Base-by-base conservation (phyloP, 495 filamentous ascomycete species). In the Neurospora sp. region DNA sequence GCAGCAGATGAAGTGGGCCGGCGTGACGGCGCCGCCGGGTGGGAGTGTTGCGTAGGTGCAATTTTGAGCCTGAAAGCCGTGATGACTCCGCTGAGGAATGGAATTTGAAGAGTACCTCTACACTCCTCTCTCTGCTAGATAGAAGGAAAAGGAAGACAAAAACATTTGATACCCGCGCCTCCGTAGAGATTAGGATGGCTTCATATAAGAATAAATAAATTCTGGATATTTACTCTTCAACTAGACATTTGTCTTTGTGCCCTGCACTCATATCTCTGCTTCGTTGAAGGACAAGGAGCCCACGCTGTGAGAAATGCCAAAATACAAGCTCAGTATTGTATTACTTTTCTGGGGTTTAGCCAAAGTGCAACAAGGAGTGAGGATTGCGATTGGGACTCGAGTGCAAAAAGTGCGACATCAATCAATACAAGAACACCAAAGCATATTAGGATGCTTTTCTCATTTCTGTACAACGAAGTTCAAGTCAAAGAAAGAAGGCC, bases 1-100 rank as follows among this genome's bases (percentile, higher is more conserved):
- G 75, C 74, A 74, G 6, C 75, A 78, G 48, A 78, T 77, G 0
- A 84, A 81, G 75, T 74, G 79, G 74, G 31, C 71, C 12, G 53
- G 53, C 2, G 8, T 61, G 1, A 16, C 53, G 22, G 53, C 53
- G 53, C 53, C 53, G 12, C 53, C 53, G 10, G 48, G 48, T 14
- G 48, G 48, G 9, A 31, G 22, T 35, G 53, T 61, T 17, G 53
- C 14, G 14, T 61, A 61, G 27, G 22, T 16, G 14, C 0, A 1
- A 10, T 16, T 1, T 31, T 31, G 12, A 20, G 12, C 48, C 31
- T 31, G 2, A 59, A 40, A 10, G 39, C 10, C 10, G 10, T 12
- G 44, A 4, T n/a, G 42, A 35, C 16, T n/a, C 16, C 17, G 22
- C 4, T 27, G 53, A 4, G 27, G 53, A 8, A 16, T 16, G 53